Base-by-base conservation (phyloP, 169 alveolate species). In the Plasmodium falciparum region DNA sequence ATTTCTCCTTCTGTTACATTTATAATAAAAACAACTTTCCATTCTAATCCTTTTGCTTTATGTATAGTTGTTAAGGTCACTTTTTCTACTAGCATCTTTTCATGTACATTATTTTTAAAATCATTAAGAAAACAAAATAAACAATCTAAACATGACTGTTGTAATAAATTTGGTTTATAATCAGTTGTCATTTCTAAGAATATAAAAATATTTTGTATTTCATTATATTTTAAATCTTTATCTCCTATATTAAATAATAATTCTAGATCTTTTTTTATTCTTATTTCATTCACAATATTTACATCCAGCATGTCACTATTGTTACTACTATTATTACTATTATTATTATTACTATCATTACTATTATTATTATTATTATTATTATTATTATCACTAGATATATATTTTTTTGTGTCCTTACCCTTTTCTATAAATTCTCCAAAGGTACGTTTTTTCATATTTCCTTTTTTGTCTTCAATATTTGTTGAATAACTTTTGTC, bases 41-140 rank as follows among this genome's bases (percentile, higher is more conserved):
- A 95, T 75, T 95, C 97, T 43, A 93, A 86, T n/a, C 97, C 97
- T 91, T 95, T 95, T 4, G 97, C 74, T 59, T 93, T 92, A 72
- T 95, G 97, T 62, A 95, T 93, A 22, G 96, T 95, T 63, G 95
- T 86, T 70, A 95, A 73, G 85, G 95, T 92, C 5, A 95, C 93
- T 24, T 74, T 94, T 73, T 93, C 91, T 45, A 71, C 56, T 66
- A 88, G 70, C 92, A 75, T 92, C 4, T 76, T 89, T 62, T 90
- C 90, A 29, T 80, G 78, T 8, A 76, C 71, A 24, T 78, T 66
- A 66, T 78, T 78, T 13, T 78, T 78, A 65, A 78, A 78, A 52
- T 78, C 89, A 5, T 78, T 78, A 12, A 78, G 26, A 45, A 78
- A 78, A 59, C 52, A 78, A 15, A 63, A 29, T n/a, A 78, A 58